phyloP scores from a whole-genome alignment of 495 filamentous ascomycete genomes.

The Hamigera avellanea region DNA sequence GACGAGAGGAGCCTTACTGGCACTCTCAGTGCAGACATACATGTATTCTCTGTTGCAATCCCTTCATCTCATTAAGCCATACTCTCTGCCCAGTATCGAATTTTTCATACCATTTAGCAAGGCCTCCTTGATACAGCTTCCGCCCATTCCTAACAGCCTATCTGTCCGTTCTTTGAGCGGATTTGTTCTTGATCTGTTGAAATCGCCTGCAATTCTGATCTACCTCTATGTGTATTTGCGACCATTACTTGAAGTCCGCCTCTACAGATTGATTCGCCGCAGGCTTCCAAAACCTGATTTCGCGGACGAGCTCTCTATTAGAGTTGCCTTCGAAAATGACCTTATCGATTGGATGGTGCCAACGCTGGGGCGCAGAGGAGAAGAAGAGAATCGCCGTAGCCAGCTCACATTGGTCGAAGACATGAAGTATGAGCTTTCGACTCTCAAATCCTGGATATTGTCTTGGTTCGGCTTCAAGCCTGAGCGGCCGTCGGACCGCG shows the following conservation, averaged over 20 bases:
- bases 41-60: conserved; percentile 39
- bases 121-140: conserved; percentile 22
- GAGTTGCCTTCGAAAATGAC: conserved; percentile 35
- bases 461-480: conserved; percentile 19
- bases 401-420: conserved; percentile 29
- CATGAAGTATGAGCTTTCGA: conserved; percentile 22
- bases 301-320: conserved; percentile 34
- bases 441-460: conserved; percentile 22
- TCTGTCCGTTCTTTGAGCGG: conserved; percentile 17
- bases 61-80: conserved; percentile 29
- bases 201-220: conserved; percentile 23
- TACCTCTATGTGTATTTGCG: conserved; percentile 28
- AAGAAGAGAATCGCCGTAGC: conserved; percentile 29
- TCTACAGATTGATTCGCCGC: conserved; percentile 32
- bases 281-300: conserved; percentile 30
- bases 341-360: conserved; percentile 38
- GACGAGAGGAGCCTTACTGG: conserved; percentile 23
- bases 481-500: conserved; percentile 7
- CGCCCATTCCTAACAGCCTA: conserved; percentile 18
- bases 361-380: conserved; percentile 27
- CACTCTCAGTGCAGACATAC: conserved; percentile 33
- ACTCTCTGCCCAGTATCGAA: conserved; percentile 13
- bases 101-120: conserved; percentile 28
- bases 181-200: conserved; percentile 16
- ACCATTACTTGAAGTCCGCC: conserved; percentile 28